Base-by-base conservation (phyloP, 108 stramenopile species). In the Bacterosira constricta region DNA sequence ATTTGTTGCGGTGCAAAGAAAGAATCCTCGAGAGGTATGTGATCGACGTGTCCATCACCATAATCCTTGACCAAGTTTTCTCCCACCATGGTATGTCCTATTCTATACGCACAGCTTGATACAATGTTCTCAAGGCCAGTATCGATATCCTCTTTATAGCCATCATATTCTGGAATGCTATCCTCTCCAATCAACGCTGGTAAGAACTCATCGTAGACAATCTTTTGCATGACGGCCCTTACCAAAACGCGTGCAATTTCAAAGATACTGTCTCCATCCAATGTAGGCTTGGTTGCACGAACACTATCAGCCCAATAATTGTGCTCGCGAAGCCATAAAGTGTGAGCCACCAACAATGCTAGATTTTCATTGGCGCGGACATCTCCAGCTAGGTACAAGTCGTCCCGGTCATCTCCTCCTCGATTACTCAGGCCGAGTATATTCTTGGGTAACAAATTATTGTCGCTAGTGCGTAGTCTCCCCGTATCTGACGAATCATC, bases 61-160 rank as follows among this genome's bases (percentile, higher is more conserved):
- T 60, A 73, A 35, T 73, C 54, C 8, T 53, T 20, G 23, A 30
- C 17, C 1, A 73, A 26, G 11, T 7, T 35, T 56, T 56, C 42
- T 4, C 72, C 72, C 27, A 79, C 63, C 64, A 78, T 69, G 58
- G 73, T 54, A 67, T 83, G 83, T 0, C 83, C 83, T n/a, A 79
- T 64, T 15, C 83, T 56, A 29, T 31, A 75, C 7, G 61, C 65
- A 25, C 65, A 72, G 1, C 66, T 66, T 21, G 78, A 54, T 50
- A 83, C 72, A n/a, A 66, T 30, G 23, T 69, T 75, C 47, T 65
- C 66, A 3, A 83, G 65, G 36, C 67, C 26, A 17, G 83, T 37
- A 46, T 75, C 68, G 4, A 75, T 54, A 8, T 56, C 35, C 5
- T 47, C 45, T 6, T 65, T 59, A 46, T 64, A 79, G 0, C 83